Evolutionary conservation across 352 stramenopile genomes (phyloP), one percentile per base, ranked within the genome.

Genomic region (Pythium diclinum): DNA sequence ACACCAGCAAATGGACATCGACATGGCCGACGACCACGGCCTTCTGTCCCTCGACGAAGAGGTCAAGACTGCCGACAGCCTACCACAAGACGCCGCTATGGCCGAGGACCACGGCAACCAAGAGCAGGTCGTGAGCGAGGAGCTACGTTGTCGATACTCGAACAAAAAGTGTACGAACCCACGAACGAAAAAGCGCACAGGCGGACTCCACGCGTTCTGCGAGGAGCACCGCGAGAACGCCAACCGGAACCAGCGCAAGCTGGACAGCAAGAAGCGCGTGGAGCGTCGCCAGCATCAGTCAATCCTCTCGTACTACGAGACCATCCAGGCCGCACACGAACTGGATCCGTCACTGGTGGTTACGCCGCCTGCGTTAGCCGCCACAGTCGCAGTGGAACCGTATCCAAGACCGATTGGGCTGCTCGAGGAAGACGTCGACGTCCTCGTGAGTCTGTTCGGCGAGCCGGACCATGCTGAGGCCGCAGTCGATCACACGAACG

Each of bases 101-200:
- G 36, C 9, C 13, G 36, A 42, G 36, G 48, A n/a, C 34, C 3
- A 19, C 55, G 10, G 21, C 30, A n/a, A 28, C 9, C 11, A 34
- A 30, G 21, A 14, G 3, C 3, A 47, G 2, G n/a, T 14, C 21
- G 54, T 68, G 4, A 30, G 34, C 21, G 66, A 73, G 9, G 44
- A 69, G 25, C 23, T 65, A 11, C 54, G 60, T 2, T 73, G 67
- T 59, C 67, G 67, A 13, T 73, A 73, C 38, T 54, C 67, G 3
- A 73, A 67, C 61, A 73, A 73, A 40, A 66, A 64, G 28, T 73
- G 67, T 42, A 52, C 56, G 23, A 73, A 73, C 38, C 49, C 17
- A 6, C 62, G 67, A 21, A 56, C 67, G 14, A 9, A 47, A 23
- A 73, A 73, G 30, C 61, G 62, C 33, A 70, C 51, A 6, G 67